Conservation (phyloP, 2,329 filamentous ascomycete species). For the Colletotrichum liaoningense region DNA sequence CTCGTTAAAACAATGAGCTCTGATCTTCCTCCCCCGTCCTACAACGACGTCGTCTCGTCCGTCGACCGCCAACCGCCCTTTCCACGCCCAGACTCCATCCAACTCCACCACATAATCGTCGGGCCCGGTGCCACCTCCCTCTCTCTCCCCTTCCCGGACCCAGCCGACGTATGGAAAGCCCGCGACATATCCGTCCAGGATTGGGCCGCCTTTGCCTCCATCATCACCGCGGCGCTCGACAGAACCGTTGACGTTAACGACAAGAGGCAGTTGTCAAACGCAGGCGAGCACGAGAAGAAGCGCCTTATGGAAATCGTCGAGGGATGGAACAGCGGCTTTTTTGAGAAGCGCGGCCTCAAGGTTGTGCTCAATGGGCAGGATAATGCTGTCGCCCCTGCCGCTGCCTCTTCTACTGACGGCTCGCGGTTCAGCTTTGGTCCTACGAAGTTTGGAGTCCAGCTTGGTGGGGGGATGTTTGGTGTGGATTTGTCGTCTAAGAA, state of each 20-base stretch:
- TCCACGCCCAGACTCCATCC: neutral
- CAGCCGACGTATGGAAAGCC: neutral
- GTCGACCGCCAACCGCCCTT: neutral
- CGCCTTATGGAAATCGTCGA: neutral
- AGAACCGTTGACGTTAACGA: neutral
- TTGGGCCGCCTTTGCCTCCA: conserved; percentile 1
- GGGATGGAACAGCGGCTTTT: neutral
- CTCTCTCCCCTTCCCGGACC: neutral
- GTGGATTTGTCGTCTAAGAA: neutral
- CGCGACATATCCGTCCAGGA: conserved; percentile 1
- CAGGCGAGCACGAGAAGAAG: neutral
- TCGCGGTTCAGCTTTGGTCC: neutral
- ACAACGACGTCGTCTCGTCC: neutral
- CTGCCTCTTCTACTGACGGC: neutral
- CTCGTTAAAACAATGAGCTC: neutral
- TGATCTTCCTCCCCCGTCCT: neutral
- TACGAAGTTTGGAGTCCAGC: neutral
- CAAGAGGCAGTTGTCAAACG: neutral
- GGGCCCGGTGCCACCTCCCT: neutral
- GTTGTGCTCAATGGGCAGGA: neutral
- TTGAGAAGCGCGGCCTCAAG: neutral
- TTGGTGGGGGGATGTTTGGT: neutral
- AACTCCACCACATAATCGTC: neutral
- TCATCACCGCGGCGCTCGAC: neutral
- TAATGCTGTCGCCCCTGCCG: neutral